Evolutionary conservation across 805 yeast species (phyloP).

Genomic region (Saccharomycopsis sp.): DNA sequence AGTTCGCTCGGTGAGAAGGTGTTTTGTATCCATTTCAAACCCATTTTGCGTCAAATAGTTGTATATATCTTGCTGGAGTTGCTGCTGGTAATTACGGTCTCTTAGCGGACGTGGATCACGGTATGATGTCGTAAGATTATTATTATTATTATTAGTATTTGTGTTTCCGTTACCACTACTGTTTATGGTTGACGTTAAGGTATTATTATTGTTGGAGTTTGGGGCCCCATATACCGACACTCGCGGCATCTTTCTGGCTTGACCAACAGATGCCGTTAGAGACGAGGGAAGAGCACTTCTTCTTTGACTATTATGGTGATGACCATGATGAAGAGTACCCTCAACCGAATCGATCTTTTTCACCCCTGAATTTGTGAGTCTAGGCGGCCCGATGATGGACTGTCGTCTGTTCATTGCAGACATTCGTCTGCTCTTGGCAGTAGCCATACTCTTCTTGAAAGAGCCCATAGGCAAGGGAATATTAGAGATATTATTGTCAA

Average conservation of each 20-base stretch:
- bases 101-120: conserved; percentile 74
- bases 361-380: conserved; percentile 6
- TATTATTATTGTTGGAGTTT: background rate
- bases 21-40: conserved; percentile 72
- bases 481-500: background rate
- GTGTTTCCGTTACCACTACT: background rate
- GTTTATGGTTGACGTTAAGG: background rate
- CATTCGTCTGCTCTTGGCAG: background rate
- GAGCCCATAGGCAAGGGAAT: background rate
- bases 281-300: background rate
- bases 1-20: conserved; percentile 57
- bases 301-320: background rate
- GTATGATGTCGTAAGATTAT: background rate
- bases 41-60: conserved; percentile 56
- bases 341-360: background rate
- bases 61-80: conserved; percentile 60
- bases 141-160: background rate
- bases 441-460: background rate
- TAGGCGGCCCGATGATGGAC: conserved; percentile 19
- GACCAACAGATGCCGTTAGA: background rate
- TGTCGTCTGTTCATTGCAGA: conserved; percentile 3
- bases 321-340: background rate
- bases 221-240: conserved; percentile 1
- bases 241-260: conserved; percentile 1
- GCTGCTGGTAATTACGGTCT: conserved; percentile 60